Percentiles rank a stretch among this genome's conserved stretches.
Conservation (phyloP, 768 basidiomycete species). For the Suillus cothurnatus region DNA sequence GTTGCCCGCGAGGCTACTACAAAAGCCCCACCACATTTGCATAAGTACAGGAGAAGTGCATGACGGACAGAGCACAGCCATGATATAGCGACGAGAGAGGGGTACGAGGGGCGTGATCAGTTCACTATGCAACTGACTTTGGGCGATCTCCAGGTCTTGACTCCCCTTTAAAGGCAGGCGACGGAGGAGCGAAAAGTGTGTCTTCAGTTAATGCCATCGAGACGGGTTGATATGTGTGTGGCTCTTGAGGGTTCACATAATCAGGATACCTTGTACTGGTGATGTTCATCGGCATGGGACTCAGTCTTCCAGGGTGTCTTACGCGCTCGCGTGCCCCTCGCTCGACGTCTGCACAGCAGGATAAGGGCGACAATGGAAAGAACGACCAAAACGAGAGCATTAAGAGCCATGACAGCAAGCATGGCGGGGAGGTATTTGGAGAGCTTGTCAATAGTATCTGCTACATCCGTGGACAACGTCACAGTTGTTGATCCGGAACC, state of each 20-base stretch:
- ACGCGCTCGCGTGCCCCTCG: slow-evolving; percentile 37
- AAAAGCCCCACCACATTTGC: slow-evolving; percentile 11
- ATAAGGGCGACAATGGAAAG: slow-evolving; percentile 56
- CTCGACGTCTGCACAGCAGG: slow-evolving; percentile 52
- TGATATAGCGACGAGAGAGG: not conserved
- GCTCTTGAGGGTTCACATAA: slow-evolving; percentile 35
- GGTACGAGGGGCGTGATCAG: slow-evolving; percentile 5
- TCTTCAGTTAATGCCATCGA: slow-evolving; percentile 52
- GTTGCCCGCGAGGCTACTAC: slow-evolving; percentile 5
- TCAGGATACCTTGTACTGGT: slow-evolving; percentile 31
- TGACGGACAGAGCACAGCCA: not conserved
- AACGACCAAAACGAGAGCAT: slow-evolving; percentile 66
- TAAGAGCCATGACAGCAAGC: slow-evolving; percentile 75
- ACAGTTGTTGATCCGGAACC: slow-evolving; percentile 47
- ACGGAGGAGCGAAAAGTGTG: slow-evolving; percentile 55
- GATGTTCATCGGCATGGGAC: slow-evolving; percentile 58
- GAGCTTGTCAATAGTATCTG: slow-evolving; percentile 62
- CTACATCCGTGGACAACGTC: slow-evolving; percentile 58
- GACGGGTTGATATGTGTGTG: slow-evolving; percentile 71
- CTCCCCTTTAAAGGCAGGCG: slow-evolving; percentile 54
- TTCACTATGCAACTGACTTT: slow-evolving; percentile 41
- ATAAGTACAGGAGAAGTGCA: slow-evolving; percentile 19
- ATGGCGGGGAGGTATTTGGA: slow-evolving; percentile 70
- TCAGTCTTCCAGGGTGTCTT: slow-evolving; percentile 48
- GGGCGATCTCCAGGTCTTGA: slow-evolving; percentile 40